phyloP scores from a whole-genome alignment of 2,329 filamentous ascomycete species.

The Colletotrichum lindemuthianum region DNA sequence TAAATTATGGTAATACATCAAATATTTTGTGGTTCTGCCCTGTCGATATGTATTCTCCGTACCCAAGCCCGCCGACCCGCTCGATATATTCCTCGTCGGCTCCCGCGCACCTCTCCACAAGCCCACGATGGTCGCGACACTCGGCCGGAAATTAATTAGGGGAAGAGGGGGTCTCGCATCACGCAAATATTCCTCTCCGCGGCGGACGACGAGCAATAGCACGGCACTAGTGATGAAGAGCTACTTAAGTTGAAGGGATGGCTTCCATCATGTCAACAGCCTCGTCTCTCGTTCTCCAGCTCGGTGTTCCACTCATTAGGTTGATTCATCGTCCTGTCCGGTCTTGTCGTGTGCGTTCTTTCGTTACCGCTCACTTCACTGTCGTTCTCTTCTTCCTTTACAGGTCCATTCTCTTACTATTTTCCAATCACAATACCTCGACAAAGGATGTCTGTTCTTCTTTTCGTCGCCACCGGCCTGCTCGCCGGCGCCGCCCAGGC shows the following conservation, averaged over 20 bases:
- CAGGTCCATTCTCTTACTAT: not conserved
- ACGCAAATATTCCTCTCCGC: not conserved
- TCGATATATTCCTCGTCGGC: slow-evolving; percentile 1
- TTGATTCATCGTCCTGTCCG: not conserved
- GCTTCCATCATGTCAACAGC: not conserved
- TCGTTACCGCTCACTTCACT: not conserved
- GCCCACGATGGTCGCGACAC: slow-evolving; percentile 8
- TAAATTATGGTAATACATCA: slow-evolving; percentile 1
- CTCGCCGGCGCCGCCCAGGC: slow-evolving; percentile 37
- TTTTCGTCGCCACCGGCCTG: slow-evolving; percentile 31
- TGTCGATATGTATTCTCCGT: slow-evolving; percentile 1
- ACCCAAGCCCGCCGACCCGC: not conserved
- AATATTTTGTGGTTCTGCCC: not conserved
- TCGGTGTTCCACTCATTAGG: not conserved
- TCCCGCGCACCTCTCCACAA: not conserved
- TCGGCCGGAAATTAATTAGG: slow-evolving; percentile 20
- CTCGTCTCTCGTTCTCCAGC: not conserved
- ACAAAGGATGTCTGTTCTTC: slow-evolving; percentile 35
- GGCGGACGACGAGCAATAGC: not conserved
- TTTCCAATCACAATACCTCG: slow-evolving; percentile 15
- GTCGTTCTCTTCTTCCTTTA: slow-evolving; percentile 3
- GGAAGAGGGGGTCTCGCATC: not conserved
- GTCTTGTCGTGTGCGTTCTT: too few relatives aligned
- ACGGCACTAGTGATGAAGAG: not conserved
- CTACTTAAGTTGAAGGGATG: slow-evolving; percentile 14